Evolutionary conservation across 108 stramenopile genomes (phyloP), one percentile per base, ranked within the genome.

Genomic region (Aurantiochytrium sp.): DNA sequence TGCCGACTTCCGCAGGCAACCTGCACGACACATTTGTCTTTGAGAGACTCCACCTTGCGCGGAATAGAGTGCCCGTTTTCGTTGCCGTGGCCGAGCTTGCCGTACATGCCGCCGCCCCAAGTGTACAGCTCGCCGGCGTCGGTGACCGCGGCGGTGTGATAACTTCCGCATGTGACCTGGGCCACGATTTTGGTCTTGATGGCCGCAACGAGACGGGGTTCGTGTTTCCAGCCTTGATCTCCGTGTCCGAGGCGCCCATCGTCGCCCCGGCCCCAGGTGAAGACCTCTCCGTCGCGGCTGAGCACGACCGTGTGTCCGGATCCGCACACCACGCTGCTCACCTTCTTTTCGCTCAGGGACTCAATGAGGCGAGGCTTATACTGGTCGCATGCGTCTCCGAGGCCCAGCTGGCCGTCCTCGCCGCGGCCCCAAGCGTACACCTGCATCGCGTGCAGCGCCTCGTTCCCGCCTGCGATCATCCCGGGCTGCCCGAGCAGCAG

Each of bases 81-180:
- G 88, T 96, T 96, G 43, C 97, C 97, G 91, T 98, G 97, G 49
- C 97, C 97, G 44, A 96, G 91, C 91, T 98, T 98, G 3, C 97
- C 97, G 91, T 98, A 98, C 97, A 98, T 98, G 55, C 97, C 97
- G 4, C 97, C 97, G 72, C 97, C 97, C 96, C 96, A 97, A 19
- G 97, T 96, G 88, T 92, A 97, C 45, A 98, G 93, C 91, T 96
- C 96, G 16, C 97, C 97, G 89, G 96, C 96, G 10, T 94, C 93
- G 16, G 96, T 94, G 0, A 97, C 97, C 10, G 97, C 97, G 4
- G 97, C 97, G 19, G 97, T 98, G 91, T 98, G 97, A 92, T 98
- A 98, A 42, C 93, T 92, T 23, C 97, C 97, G 92, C 97, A 97
- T 2, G 97, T 98, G 14, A 97, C 96, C 91, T 97, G 94, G 0